Base-by-base conservation (phyloP, 2,329 filamentous ascomycete species). In the Cordyceps javanica region DNA sequence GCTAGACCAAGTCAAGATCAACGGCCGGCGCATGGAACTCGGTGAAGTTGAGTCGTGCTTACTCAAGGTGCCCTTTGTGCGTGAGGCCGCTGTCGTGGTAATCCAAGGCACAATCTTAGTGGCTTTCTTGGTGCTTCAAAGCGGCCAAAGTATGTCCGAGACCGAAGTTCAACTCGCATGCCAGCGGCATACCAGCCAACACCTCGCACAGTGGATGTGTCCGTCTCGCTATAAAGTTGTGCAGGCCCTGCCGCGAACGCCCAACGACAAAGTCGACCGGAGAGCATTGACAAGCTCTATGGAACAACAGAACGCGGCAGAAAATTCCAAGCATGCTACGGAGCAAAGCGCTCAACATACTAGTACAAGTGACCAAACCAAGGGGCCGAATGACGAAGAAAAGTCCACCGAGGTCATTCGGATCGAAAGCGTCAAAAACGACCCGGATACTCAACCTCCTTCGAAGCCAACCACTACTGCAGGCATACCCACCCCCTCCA, bases 51-150 rank as follows among this genome's bases (percentile, higher is more conserved):
- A 55, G 30, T 28, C 34, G 28, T 25, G 19, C 16, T 8, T 55
- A 13, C 38, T 41, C 3, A 3, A 19, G 3, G 52, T 46, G 28
- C 19, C 23, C 5, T 1, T 70, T 69, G 3, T 63, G 65, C 13
- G 72, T 60, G 67, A 75, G 69, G 9, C 68, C 70, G 0, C 77
- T 78, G 1, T 82, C 38, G 77, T 60, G 84, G 79, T 69, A 82
- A 78, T 50, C 25, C 45, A 38, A 36, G 19, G 26, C 2, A 32
- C 11, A 46, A 41, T 51, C 28, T 49, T 39, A 48, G 30, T 21
- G 26, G 55, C 38, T 6, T 53, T 42, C 26, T 7, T 51, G 14
- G 48, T 51, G 16, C 34, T 51, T 16, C 48, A 23, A 16, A 38
- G 11, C 23, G 23, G 1, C 9, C 9, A 21, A 14, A 14, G 19